Evolutionary conservation across 129 eudicot species (phyloP), one percentile per base, ranked within the genome.

Genomic region (Flaveria brownii): DNA sequence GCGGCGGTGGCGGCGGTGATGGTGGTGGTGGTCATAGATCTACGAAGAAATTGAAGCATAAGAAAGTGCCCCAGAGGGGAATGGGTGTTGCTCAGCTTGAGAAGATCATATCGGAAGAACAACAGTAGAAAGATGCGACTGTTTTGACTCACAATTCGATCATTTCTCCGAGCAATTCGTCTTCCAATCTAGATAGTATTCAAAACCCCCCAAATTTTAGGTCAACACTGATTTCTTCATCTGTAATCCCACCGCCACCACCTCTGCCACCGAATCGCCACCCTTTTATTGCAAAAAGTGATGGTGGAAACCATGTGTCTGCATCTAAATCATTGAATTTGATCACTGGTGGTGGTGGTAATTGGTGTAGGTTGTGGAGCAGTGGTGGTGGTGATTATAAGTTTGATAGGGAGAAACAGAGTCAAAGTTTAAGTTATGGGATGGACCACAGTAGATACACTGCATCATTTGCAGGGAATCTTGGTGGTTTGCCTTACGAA

Each of bases 351-450:
- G 82, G 73, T 28, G 45, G 73, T 51, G 55, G 82, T n/a, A 80
- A 76, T 76, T 85, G 87, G 89, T 74, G 86, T 71, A 87, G 71
- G 63, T 72, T 86, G 73, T 88, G 84, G 94, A 68, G 52, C 78
- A 89, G 83, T 65, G 89, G 84, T 80, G 91, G 83, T 65, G 89
- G 84, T 47, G 80, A 51, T 47, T 83, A 77, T 42, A 82, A 78
- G 84, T 74, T 64, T 78, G 83, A 86, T 55, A 83, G 77, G 60
- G 88, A 84, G 49, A 83, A 83, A 77, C 87, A 69, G 13, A 70
- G 60, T 78, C 76, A 77, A 12, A 77, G 43, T 65, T 78, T 62
- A 72, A 79, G 22, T 20, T 20, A 20, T 20, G 22, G 22, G 22
- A 20, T 20, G 22, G 22, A 20, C 22, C 22, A 20, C 22, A 20